Base-by-base conservation (phyloP, 805 yeast genomes). In the Phaffomyces thermotolerans region DNA sequence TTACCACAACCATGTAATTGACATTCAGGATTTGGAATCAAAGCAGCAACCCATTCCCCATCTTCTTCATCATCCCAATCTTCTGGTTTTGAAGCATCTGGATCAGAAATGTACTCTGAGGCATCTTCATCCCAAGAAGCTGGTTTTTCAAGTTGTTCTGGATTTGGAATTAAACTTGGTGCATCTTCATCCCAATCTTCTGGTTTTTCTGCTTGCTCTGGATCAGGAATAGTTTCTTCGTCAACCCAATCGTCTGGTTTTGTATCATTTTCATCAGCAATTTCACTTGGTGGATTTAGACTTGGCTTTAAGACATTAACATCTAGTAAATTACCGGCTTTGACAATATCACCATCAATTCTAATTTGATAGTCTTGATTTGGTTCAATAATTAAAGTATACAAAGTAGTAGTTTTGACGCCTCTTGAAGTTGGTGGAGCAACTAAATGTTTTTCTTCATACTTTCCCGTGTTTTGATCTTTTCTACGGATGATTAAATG, bases 61-160 rank as follows among this genome's bases (percentile, higher is more conserved):
- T 88, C 95, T 59, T 84, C 90, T 52, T 81, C 90, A 35, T 86
- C 95, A 58, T 85, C 85, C 96, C 96, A 89, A 56, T 75, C 81
- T 37, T 69, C 82, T 17, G 96, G 96, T 54, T 71, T 75, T 29
- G 47, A 57, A 25, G 86, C 81, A 2, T 67, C 70, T 34, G 95
- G 88, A 59, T 89, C 93, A 10, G 73, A 64, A 45, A 90, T 77
- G 47, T 64, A 75, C 47, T 65, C 71, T 10, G 76, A 73, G 23
- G 71, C 73, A 18, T 71, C 71, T 55, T 82, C 95, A 52, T 79
- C 77, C 97, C 97, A 90, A 49, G 75, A 81, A 24, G 65, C 81
- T 8, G 97, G 97, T 61, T 76, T 83, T 8, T 81, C 84, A 5
- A 68, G 64, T 36, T 43, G 42, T 17, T 36, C 39, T 17, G 89